Conservation (phyloP, 768 basidiomycete species). For the Serendipita vermifera region DNA sequence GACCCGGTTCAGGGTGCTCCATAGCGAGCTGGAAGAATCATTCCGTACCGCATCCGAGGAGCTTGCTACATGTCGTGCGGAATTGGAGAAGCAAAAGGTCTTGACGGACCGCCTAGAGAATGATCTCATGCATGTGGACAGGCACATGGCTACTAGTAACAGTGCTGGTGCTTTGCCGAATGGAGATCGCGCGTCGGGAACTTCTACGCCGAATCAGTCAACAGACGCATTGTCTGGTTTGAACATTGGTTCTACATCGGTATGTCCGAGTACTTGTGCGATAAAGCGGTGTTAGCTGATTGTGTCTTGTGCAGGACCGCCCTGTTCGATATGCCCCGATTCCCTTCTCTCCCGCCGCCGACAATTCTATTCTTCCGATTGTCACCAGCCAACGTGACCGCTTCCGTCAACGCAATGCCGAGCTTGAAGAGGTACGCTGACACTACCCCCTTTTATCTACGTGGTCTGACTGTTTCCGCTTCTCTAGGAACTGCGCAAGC, state of each 20-base stretch:
- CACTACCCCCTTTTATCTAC: background rate
- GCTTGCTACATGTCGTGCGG: conserved; percentile 43
- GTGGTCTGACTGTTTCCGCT: background rate
- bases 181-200: conserved; percentile 21
- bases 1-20: conserved; percentile 79
- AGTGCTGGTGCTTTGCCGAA: conserved; percentile 24
- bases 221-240: conserved; percentile 57
- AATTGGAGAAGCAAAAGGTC: conserved; percentile 61
- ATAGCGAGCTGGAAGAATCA: conserved; percentile 64
- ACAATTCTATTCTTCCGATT: conserved; percentile 94
- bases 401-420: conserved; percentile 94
- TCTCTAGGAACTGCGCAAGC: conserved; percentile 77
- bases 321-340: conserved; percentile 40
- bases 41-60: conserved; percentile 45
- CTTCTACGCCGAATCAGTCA: conserved; percentile 22
- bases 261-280: conserved; percentile 19
- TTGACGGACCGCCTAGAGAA: conserved; percentile 88
- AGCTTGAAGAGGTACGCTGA: conserved; percentile 71
- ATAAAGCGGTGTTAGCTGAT: background rate
- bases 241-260: conserved; percentile 51
- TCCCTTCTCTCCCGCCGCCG: conserved; percentile 58
- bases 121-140: conserved; percentile 74
- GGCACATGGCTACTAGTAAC: conserved; percentile 30
- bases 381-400: conserved; percentile 94
- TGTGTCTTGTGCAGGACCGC: conserved; percentile 11